A percentile compares a stretch with the other conserved stretches of the same genome.
Evolutionary conservation across 2,329 filamentous ascomycete species (phyloP).

Genomic region (Phialocephala sp.): DNA sequence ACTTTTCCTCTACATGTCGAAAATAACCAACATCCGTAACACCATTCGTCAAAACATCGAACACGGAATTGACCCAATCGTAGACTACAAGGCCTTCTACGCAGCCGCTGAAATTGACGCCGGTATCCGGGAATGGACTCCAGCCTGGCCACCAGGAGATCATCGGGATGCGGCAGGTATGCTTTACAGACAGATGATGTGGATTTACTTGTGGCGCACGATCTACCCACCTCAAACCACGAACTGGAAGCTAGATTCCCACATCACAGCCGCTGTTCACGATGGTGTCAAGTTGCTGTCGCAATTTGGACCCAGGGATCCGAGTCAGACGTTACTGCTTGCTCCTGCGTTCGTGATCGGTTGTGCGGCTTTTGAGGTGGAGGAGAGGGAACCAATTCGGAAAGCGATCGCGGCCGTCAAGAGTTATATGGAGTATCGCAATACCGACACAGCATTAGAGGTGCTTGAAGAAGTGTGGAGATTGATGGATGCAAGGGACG

Average conservation of each 20-base stretch:
- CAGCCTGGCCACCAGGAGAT: slow-evolving; percentile 63
- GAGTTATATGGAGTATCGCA: slow-evolving; percentile 64
- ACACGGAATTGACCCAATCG: slow-evolving; percentile 65
- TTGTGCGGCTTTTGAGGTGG: slow-evolving; percentile 60
- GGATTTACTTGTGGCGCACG: slow-evolving; percentile 67
- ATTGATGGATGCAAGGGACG: slow-evolving; percentile 63
- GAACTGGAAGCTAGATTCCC: slow-evolving; percentile 48
- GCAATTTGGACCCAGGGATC: slow-evolving; percentile 61
- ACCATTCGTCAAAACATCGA: slow-evolving; percentile 72
- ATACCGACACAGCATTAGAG: slow-evolving; percentile 58
- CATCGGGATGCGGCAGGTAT: slow-evolving; percentile 60
- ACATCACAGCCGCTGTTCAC: slow-evolving; percentile 59
- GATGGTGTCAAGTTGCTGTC: slow-evolving; percentile 61
- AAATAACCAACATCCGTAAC: slow-evolving; percentile 79
- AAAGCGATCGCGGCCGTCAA: slow-evolving; percentile 56
- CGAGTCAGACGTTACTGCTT: slow-evolving; percentile 63
- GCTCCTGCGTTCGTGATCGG: slow-evolving; percentile 66
- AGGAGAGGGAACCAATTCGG: slow-evolving; percentile 59
- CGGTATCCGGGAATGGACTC: slow-evolving; percentile 76
- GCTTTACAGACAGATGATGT: slow-evolving; percentile 70
- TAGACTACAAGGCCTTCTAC: slow-evolving; percentile 76
- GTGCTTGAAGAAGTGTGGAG: slow-evolving; percentile 65
- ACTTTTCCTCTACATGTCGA: slow-evolving; percentile 77
- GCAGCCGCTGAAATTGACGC: slow-evolving; percentile 78
- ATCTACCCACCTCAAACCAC: slow-evolving; percentile 59